Base-by-base conservation (phyloP, 768 basidiomycete genomes). In the Leccinum ochraceum region DNA sequence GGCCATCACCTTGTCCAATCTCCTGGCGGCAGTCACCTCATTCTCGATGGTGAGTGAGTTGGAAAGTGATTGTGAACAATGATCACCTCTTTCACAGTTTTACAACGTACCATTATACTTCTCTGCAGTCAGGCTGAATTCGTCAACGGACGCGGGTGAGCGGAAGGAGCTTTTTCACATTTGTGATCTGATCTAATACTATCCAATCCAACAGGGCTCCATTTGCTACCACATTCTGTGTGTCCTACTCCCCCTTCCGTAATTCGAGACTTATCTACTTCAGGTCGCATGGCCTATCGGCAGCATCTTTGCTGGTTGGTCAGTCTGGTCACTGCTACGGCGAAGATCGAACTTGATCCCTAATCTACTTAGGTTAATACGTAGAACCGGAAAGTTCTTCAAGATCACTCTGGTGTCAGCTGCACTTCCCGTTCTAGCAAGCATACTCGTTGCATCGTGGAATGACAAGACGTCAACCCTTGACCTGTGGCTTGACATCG, bases 401-500 rank as follows among this genome's bases (percentile, higher is more conserved):
- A 44, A 20, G 44, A 44, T 44, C 4, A 44, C 44, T 11, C 9
- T 44, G n/a, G 44, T 44, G n/a, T 50, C 49, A 26, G 84, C 85
- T 20, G 71, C 78, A 14, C 68, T 90, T 63, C 81, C 81, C 28
- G 71, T 92, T 42, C 66, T 85, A 46, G 86, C 90, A 46, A 85
- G 81, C 63, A 62, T 78, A 30, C 78, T 87, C 55, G 81, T 95
- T 42, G 76, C 83, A 48, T 77, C 76, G 30, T 95, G 95, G 93
- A 81, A 79, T 65, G 78, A 86, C 46, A 71, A 81, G 36, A 84
- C 88, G 4, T 79, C 87, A 17, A 26, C 76, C 30, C 79, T 83
- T 64, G 85, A 89, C 69, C 75, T 92, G 36, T 92, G 90, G 90
- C 63, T 88, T 46, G 90, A 94, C 73, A 80, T 94, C 58, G 77